Evolutionary conservation across 495 filamentous ascomycete genomes (phyloP), one percentile per base, ranked within the genome.

Genomic region (Aspergillus olivimuriae): DNA sequence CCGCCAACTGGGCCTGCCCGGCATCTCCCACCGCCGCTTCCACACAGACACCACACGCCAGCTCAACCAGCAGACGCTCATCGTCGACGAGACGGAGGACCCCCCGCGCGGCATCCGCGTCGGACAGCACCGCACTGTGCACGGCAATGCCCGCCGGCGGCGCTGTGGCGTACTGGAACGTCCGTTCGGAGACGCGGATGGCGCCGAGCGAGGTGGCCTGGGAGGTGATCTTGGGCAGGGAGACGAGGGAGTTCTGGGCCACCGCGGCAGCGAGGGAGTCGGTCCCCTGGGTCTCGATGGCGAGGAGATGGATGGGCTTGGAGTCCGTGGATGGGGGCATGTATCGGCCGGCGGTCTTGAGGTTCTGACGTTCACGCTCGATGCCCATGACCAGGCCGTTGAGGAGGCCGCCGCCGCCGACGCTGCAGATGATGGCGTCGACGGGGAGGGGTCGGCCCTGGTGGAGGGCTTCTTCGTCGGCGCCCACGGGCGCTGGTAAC

Each of bases 351-450:
- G 26, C 19, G 17, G 10, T 38, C 50, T 50, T 32, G 39, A 40
- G 22, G 35, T 43, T 41, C 28, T 43, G 41, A 40, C 52, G 19
- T 37, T 51, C 17, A 46, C 52, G 15, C 46, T 86, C 78, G 7
- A 95, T 57, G 7, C 87, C 89, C 58, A 81, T 67, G 58, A 88
- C 77, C 5, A 96, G 53, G 1, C 91, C 91, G 45, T 82, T 83
- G 26, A 95, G 71, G 32, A 98, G 65, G 1, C 92, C 92, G 3
- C 92, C 92, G 11, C 92, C 92, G 9, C 91, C 92, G 34, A 95
- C 88, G 49, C 74, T 84, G 59, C 87, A 94, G 9, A 95, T 74
- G 2, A 98, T 63, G 6, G 77, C 85, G 52, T 89, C 83, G 15
- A 83, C 53, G 12, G 51, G 58, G 17, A 66, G 43, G 5, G 65